Evolutionary conservation across 1,284 basidiomycete species (phyloP), one percentile per base, ranked within the genome.

Genomic region (Heterobasidion parviporum): DNA sequence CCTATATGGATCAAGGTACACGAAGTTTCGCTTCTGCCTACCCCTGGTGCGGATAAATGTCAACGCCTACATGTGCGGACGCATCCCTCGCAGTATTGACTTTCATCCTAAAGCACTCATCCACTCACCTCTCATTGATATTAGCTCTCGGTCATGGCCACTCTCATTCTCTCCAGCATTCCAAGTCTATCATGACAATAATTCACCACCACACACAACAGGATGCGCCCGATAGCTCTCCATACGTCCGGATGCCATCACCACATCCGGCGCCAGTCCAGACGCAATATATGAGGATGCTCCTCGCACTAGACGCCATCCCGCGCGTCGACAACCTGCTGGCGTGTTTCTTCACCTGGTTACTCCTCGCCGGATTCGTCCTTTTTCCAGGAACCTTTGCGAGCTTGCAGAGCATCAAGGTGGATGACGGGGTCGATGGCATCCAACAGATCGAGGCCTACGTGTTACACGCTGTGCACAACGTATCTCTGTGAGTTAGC

Each of bases 351-450:
- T 82, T 78, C 60, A 81, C 77, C 10, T 82, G 81, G 81, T 73
- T 83, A 53, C 61, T 82, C 52, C 69, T 82, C 20, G 81, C 79
- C 4, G 80, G 81, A 7, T 82, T 83, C 63, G 67, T 83, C 20
- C 69, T 83, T 35, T 80, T 83, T 59, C 81, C 81, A 1, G 77
- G 79, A 49, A 82, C 81, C 7, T 83, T 83, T 65, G 71, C 72
- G 6, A 80, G 73, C 54, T 69, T 76, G 66, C 66, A 74, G 54
- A 61, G 66, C 15, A 52, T 64, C n/a, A 63, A 70, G 32, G 38
- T 32, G 9, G 12, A 3, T 1, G 34, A 38, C 18, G 34, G 33
- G 15, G 12, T 16, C 41, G 1, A 26, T 3, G 20, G 20, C 20
- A 26, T 26, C n/a, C 20, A 26, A 26, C 20, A 26, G 20, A 26